Base-by-base conservation (phyloP, 179 eudicot genomes). In the Carnegiea gigantea region DNA sequence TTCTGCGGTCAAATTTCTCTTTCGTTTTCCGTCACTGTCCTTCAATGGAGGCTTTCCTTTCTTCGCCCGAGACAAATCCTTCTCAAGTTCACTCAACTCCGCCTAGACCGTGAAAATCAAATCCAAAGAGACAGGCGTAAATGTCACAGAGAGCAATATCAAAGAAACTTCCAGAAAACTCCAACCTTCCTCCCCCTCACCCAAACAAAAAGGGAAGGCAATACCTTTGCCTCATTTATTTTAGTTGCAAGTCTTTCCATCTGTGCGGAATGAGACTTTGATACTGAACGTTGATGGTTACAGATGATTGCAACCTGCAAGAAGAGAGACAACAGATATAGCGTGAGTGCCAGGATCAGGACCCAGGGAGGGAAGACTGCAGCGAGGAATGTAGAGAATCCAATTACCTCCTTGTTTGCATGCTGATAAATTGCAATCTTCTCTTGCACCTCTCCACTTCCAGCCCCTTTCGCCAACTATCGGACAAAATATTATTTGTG, bases 201-300 rank as follows among this genome's bases (percentile, higher is more conserved):
- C 36, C 36, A 33, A 3, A 33, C 36, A 33, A 33, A 33, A 33
- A 40, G 44, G 44, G 26, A 5, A 48, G 51, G 57, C 48, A 67
- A 75, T 88, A 95, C 99, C 98, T 92, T 94, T 38, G 91, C 82
- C 78, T 92, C 97, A 18, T 89, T 89, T 73, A 96, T 96, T 88
- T 86, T 96, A 26, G 89, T 88, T 72, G 84, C 79, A 82, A 93
- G 86, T 80, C 84, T 90, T 38, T 84, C 85, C 93, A 96, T 96
- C 79, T 91, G 97, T 76, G 97, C 88, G 85, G 87, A 85, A 82
- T 96, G 99, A 57, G 93, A 62, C 89, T 96, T 96, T 10, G 99
- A 92, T 67, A 94, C 98, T 33, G 89, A 88, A 85, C 99, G 99
- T 86, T 96, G 99, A 93, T 96, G 99, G 84, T 96, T 96, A 86